Evolutionary conservation across 164 flowering plant genomes (phyloP).

Genomic region (Piper longum): DNA sequence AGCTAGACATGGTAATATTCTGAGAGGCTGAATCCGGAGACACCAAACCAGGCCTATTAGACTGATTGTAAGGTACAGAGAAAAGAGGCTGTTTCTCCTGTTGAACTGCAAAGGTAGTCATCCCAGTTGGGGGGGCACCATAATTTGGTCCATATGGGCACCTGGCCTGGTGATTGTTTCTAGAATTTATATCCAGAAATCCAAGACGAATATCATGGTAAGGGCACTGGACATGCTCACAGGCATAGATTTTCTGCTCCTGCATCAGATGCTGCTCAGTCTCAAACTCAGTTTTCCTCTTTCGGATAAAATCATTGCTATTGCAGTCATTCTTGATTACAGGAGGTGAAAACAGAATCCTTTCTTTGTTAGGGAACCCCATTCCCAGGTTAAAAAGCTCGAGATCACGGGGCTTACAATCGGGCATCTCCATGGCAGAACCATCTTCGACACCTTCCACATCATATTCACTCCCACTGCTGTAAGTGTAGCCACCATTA

Average conservation of each 20-base stretch:
- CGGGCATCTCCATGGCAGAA: constrained; percentile 13
- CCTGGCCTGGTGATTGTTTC: constrained; percentile 44
- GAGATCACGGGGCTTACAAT: constrained; percentile 21
- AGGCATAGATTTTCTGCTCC: constrained; percentile 29
- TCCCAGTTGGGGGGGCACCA: constrained; percentile 12
- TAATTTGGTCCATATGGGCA: constrained; percentile 22
- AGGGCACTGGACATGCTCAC: constrained; percentile 36
- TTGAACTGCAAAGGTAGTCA: constrained; percentile 13
- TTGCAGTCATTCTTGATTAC: constrained; percentile 23
- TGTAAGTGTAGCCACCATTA: constrained; percentile 14
- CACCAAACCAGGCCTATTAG: background rate
- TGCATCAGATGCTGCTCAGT: constrained; percentile 7
- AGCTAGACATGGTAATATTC: constrained; percentile 23
- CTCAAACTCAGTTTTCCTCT: constrained; percentile 33
- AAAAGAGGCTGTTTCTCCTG: constrained; percentile 20
- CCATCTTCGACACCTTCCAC: constrained; percentile 23
- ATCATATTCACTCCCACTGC: constrained; percentile 28
- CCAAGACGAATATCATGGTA: constrained; percentile 29
- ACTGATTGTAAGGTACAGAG: constrained; percentile 23
- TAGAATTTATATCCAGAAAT: constrained; percentile 31
- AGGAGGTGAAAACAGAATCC: constrained; percentile 8
- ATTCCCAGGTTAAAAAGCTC: constrained; percentile 15
- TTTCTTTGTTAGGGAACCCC: constrained; percentile 5
- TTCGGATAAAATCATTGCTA: constrained; percentile 16
- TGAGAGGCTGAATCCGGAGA: background rate